These are phyloP conservation scores for Boletus barrowsii DNA, from an alignment of 768 basidiomycete genomes.

Conservation along the genomic window DNA sequence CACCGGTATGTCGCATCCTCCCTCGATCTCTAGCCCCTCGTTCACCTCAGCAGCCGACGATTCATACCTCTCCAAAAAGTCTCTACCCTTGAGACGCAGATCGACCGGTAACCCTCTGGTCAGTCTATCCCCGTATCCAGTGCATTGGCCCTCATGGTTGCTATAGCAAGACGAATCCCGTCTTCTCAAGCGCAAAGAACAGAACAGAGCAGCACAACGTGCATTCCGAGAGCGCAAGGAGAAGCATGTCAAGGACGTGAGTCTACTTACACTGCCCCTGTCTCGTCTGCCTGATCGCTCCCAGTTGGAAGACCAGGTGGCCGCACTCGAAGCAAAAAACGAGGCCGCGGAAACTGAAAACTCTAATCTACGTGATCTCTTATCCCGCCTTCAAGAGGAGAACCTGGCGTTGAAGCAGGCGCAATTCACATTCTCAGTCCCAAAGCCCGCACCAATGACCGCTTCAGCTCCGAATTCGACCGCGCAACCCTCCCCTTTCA, in stretches of 20 bases:
- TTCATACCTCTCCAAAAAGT: conserved; percentile 25
- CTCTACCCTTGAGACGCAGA: conserved; percentile 35
- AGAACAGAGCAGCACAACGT: conserved; percentile 95
- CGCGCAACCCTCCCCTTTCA: conserved; percentile 20
- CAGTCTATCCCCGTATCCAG: neutral
- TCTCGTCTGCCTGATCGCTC: conserved; percentile 5
- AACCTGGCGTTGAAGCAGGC: conserved; percentile 78
- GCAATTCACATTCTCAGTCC: conserved; percentile 81
- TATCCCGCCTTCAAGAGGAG: conserved; percentile 82
- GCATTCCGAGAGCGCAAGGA: conserved; percentile 98
- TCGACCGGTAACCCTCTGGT: conserved; percentile 39
- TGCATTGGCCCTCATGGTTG: conserved; percentile 3
- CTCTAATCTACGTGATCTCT: conserved; percentile 82
- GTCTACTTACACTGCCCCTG: conserved; percentile 30
- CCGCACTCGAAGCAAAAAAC: conserved; percentile 81
- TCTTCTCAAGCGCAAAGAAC: conserved; percentile 88
- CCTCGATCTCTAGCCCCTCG: conserved; percentile 1
- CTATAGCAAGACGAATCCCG: conserved; percentile 62
- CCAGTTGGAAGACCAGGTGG: conserved; percentile 89
- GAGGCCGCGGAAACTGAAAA: conserved; percentile 73
- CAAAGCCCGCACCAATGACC: conserved; percentile 38
- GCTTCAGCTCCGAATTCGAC: conserved; percentile 21
- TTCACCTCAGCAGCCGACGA: conserved; percentile 20
- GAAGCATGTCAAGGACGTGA: conserved; percentile 93
- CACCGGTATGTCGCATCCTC: conserved; percentile 43